phyloP scores from a whole-genome alignment of 1,284 basidiomycete species.

The Omphalotus olearius region DNA sequence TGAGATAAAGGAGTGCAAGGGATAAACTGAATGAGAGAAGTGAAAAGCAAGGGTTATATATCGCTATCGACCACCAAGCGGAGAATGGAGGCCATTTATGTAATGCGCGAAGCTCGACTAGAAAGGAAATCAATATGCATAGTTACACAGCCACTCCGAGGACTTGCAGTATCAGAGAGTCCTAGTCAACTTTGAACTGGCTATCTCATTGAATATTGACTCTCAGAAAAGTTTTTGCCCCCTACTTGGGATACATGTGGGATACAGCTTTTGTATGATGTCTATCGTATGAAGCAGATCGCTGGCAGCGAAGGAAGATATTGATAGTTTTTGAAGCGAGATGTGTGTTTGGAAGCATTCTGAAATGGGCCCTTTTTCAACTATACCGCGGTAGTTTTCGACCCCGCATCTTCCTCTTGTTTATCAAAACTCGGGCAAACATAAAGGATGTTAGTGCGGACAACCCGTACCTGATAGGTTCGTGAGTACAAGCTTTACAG shows the following conservation, averaged over 20 bases:
- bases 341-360: constrained; percentile 20
- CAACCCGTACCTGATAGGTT: constrained; percentile 53
- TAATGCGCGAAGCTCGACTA: too few relatives aligned
- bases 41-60: constrained; percentile 4
- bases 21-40: neutral
- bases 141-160: neutral
- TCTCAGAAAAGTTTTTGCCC: too few relatives aligned
- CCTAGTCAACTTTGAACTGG: too few relatives aligned
- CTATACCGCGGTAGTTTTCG: constrained; percentile 33
- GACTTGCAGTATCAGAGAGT: neutral
- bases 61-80: neutral
- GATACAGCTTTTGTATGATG: too few relatives aligned
- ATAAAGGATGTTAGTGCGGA: constrained; percentile 65
- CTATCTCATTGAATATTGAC: too few relatives aligned
- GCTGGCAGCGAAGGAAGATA: too few relatives aligned
- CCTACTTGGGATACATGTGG: too few relatives aligned
- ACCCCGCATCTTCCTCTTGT: constrained; percentile 38
- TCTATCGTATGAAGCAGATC: too few relatives aligned
- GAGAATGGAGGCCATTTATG: neutral
- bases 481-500: neutral
- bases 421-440: constrained; percentile 54
- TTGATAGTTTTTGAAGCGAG: too few relatives aligned
- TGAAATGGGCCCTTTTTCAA: too few relatives aligned
- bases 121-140: too few relatives aligned
- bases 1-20: neutral